phyloP scores from a whole-genome alignment of 2,329 filamentous ascomycete species.

The Podosphaera aphanis region DNA sequence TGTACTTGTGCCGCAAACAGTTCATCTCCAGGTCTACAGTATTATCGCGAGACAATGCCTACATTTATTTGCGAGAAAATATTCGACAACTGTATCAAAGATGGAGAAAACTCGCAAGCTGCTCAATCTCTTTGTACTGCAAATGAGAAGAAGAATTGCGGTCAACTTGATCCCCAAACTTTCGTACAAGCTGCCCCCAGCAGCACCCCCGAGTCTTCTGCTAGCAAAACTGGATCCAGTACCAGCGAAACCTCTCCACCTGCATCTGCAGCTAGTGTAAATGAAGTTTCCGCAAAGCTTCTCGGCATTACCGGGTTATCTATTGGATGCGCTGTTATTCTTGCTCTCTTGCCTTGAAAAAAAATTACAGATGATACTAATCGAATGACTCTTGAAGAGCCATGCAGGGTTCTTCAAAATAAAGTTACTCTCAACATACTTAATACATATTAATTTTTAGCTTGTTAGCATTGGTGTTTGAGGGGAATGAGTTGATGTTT shows the following conservation, averaged over 20 bases:
- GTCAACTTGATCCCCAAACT: conserved; percentile 17
- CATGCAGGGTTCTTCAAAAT: too few species aligned
- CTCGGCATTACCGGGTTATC: too few species aligned
- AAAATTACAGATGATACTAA: too few species aligned
- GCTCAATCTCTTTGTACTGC: conserved; percentile 24
- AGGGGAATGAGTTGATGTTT: too few species aligned
- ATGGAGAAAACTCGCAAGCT: conserved; percentile 22
- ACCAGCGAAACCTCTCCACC: conserved; percentile 10
- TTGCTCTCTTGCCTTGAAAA: too few species aligned
- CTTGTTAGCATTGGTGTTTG: too few species aligned
- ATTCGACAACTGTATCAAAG: conserved; percentile 24
- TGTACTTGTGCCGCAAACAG: conserved; percentile 32
- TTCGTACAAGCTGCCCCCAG: conserved; percentile 13
- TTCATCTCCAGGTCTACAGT: conserved; percentile 27
- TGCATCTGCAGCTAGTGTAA: too few species aligned
- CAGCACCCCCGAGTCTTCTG: conserved; percentile 18
- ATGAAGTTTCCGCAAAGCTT: too few species aligned
- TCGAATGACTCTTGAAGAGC: too few species aligned
- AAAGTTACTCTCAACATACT: too few species aligned
- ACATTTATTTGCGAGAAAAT: conserved; percentile 33
- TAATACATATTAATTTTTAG: too few species aligned
- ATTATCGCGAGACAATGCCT: conserved; percentile 33
- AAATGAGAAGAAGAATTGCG: conserved; percentile 23
- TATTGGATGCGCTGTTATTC: too few species aligned
- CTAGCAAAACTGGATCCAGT: conserved; percentile 10